Percentiles rank a stretch among this genome's conserved stretches.
These are phyloP conservation scores for Taphrina pruni DNA, from an alignment of 1,139 yeast genomes.

Conservation along the genomic window DNA sequence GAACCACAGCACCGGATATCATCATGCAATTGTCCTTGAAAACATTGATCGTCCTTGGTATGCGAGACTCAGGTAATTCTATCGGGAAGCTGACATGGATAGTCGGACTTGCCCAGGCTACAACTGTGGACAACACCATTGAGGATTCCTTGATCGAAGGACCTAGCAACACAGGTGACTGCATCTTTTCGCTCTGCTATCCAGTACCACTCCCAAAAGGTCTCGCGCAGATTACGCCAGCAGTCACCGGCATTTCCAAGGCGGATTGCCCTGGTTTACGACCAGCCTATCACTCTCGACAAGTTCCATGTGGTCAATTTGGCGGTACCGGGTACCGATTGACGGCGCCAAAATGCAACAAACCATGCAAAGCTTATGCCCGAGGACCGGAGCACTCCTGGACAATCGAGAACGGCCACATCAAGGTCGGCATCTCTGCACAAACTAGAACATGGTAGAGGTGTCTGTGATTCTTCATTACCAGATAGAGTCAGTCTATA, in stretches of 20 bases:
- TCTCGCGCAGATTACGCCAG: background rate
- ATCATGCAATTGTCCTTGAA: background rate
- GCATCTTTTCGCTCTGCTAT: slow-evolving; percentile 16
- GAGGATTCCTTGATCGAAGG: slow-evolving; percentile 5
- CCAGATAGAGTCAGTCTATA: too few relatives aligned
- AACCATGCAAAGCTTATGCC: background rate
- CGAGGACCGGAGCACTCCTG: slow-evolving; percentile 5
- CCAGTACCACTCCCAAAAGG: slow-evolving; percentile 3
- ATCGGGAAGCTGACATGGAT: background rate
- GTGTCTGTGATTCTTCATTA: too few relatives aligned
- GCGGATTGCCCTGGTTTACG: slow-evolving; percentile 7
- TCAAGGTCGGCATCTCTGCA: slow-evolving; percentile 6
- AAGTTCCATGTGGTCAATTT: slow-evolving; percentile 1
- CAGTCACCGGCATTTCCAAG: slow-evolving; percentile 8
- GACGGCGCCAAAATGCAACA: slow-evolving; percentile 10
- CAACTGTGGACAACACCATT: background rate
- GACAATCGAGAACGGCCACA: background rate
- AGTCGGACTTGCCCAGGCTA: background rate
- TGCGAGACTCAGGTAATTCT: too few relatives aligned
- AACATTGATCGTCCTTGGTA: background rate
- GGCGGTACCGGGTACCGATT: slow-evolving; percentile 12
- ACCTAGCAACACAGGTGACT: slow-evolving; percentile 3
- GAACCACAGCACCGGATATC: background rate
- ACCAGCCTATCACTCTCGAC: slow-evolving; percentile 12
- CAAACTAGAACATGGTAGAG: background rate